A percentile compares a stretch with the other conserved stretches of the same genome.
Evolutionary conservation across 768 basidiomycete genomes (phyloP).

Genomic region (Psilocybe tampanensis): DNA sequence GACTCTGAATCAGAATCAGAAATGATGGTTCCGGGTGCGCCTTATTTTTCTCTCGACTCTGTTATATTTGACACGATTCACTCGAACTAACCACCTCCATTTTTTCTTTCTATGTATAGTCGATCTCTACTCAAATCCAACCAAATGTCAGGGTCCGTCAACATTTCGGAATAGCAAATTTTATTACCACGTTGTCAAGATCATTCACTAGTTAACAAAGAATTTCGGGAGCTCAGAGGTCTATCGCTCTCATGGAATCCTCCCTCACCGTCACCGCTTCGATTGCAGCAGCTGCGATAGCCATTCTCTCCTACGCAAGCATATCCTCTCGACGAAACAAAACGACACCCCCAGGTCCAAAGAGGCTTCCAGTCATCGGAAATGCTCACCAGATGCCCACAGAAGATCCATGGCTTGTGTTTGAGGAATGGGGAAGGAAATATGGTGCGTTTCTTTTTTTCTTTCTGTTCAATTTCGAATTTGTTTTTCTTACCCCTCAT

Average conservation of each 20-base stretch:
- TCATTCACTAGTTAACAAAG: too few relatives aligned
- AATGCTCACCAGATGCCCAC: background rate
- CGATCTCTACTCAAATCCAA: too few relatives aligned
- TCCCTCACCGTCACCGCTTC: background rate
- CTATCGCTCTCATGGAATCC: background rate
- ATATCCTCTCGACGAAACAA: background rate
- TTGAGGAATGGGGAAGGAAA: background rate
- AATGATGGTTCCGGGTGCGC: too few relatives aligned
- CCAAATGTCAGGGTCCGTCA: too few relatives aligned
- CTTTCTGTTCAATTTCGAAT: background rate
- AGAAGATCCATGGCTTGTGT: background rate
- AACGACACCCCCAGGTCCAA: background rate
- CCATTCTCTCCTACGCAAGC: background rate
- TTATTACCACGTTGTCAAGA: too few relatives aligned
- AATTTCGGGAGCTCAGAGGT: too few relatives aligned
- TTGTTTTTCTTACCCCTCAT: background rate
- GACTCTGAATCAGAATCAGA: too few relatives aligned
- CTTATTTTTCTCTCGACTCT: too few relatives aligned
- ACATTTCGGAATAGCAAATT: too few relatives aligned
- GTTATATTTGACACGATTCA: too few relatives aligned
- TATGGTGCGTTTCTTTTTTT: background rate
- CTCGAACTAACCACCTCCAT: too few relatives aligned
- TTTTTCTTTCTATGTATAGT: too few relatives aligned
- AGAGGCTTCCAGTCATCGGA: background rate
- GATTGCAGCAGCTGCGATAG: background rate